Evolutionary conservation across 306 rosid genomes (phyloP).

Genomic region (Glycine tomentella): DNA sequence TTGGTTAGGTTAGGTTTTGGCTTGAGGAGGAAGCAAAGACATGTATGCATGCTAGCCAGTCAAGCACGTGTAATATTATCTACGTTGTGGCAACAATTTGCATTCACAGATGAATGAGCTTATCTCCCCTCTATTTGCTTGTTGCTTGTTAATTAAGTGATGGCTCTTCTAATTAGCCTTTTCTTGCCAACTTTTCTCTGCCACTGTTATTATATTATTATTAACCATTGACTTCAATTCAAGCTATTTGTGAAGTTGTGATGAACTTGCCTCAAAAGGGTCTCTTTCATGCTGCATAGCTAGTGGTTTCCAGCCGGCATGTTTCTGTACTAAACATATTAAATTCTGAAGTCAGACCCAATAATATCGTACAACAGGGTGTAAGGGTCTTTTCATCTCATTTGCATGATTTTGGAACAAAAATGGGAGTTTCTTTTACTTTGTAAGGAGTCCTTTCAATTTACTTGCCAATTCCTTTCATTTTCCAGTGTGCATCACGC

Average conservation of each 20-base stretch:
- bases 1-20: conserved; percentile 46
- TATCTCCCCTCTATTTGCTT: background rate
- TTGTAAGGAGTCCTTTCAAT: background rate
- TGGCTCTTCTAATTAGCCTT: background rate
- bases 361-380: background rate
- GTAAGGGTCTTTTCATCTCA: background rate
- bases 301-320: conserved; percentile 23
- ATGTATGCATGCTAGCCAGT: conserved; percentile 12
- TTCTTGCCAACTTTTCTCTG: background rate
- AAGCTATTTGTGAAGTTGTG: background rate
- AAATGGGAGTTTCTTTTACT: background rate
- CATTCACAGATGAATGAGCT: conserved; percentile 31
- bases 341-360: conserved; percentile 34
- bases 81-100: background rate
- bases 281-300: background rate
- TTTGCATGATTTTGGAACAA: background rate
- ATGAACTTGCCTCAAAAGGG: conserved; percentile 40
- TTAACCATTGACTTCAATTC: background rate
- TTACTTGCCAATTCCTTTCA: conserved; percentile 3
- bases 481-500: conserved; percentile 8
- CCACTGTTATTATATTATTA: background rate
- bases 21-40: conserved; percentile 75
- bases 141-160: conserved; percentile 68
- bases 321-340: background rate
- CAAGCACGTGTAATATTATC: conserved; percentile 49